Base-by-base conservation (phyloP, 2,329 filamentous ascomycete species). In the Tolypocladium guangdongense region DNA sequence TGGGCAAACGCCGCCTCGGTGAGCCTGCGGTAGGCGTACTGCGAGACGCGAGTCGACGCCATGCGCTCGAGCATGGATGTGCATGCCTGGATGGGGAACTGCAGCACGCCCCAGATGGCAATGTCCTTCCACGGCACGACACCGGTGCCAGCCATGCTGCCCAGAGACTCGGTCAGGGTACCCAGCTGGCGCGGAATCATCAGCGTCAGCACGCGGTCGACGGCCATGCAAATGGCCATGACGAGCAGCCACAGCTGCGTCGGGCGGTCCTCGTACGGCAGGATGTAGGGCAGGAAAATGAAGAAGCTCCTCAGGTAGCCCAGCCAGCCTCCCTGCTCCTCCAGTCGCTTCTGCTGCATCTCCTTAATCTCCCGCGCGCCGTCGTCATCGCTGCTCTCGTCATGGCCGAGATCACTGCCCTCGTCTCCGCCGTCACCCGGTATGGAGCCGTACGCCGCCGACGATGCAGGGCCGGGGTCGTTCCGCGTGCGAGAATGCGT, bases 1-100 rank as follows among this genome's bases (percentile, higher is more conserved):
- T 88, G 84, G 54, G 77, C 74, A 63, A 87, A 88, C 0, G 83
- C 79, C 2, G 81, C 75, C 1, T 78, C 78, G 12, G 76, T 78
- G 48, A 88, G 74, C 20, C 75, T 73, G 49, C 76, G 72, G 57
- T 83, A 81, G 2, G 68, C 68, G 18, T 65, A 70, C 37, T 69
- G 67, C 58, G 63, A 61, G 12, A 69, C 67, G 0, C 68, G 66
- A 0, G 69, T 67, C 45, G 67, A 68, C 49, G 62, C 61, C 22
- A 69, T 37, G 0, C 47, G 38, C 27, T 63, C 49, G 2, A 68
- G 65, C 14, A 0, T 56, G 53, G 2, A 62, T 11, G 0, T 56
- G 22, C 12, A 50, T 48, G 60, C 56, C 2, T 56, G 53, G 1
- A 56, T 55, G 1, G 58, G 8, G 1, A 58, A 41, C 11, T 51